Evolutionary conservation across 345 rosid genomes (phyloP), one percentile per base, ranked within the genome.

Genomic region (sweet orange (Citrus sinensis)): DNA sequence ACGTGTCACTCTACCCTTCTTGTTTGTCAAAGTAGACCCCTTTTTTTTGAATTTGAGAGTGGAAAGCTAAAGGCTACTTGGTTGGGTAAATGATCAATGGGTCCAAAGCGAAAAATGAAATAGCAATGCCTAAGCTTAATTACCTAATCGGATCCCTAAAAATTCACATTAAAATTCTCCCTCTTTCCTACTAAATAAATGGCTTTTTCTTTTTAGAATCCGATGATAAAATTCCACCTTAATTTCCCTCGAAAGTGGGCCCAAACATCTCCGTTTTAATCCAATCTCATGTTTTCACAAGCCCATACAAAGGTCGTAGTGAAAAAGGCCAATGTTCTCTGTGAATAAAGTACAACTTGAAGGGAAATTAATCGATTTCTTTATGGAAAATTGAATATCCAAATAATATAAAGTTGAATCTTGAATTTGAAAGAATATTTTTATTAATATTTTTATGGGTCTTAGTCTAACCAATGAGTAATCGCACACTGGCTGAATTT

Each of bases 81-180:
- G 71, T 76, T 29, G 73, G 58, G 24, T 67, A 20, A 54, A 76
- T 76, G 66, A 76, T 54, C 25, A 66, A 67, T 76, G 79, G 78
- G 79, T 76, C 64, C 54, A 76, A 67, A 20, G 4, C 20, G 0
- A 62, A 76, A 46, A 46, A 46, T 46, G 51, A 46, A 46, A 46
- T 13, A 46, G 51, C 51, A 46, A 46, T 46, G 51, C 51, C 3
- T 3, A 3, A 46, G 51, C 51, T 46, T 11, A 46, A 46, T 46
- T 55, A 34, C 79, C 24, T 24, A 54, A 17, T 58, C 27, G 54
- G 67, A 68, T 58, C 73, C 73, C 64, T 30, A 76, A 67, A 76
- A 34, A 67, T 35, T 66, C 63, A 62, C 64, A 34, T n/a, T 54
- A 17, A 46, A 1, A 46, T 46, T 3, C 19, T 17, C 19, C 58